Percentiles rank a stretch among this genome's conserved stretches.
phyloP scores from a whole-genome alignment of 1,284 basidiomycete genomes.

The Mrakiaceae sp. region DNA sequence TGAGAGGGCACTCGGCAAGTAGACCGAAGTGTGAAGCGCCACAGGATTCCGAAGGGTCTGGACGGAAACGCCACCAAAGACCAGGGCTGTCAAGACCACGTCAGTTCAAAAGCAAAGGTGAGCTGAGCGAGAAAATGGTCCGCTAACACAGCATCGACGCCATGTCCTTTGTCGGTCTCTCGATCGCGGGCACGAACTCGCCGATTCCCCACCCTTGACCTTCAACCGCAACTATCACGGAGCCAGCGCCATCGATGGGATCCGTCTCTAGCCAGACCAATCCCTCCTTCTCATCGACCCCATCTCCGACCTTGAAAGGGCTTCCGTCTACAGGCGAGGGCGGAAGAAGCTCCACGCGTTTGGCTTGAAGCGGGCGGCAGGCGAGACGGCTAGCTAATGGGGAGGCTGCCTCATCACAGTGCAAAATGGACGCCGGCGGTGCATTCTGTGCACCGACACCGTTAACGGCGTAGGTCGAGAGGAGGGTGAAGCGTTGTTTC shows the following conservation, averaged over 20 bases:
- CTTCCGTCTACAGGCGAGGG: neutral
- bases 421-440: neutral
- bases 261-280: conserved; percentile 18
- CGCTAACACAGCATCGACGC: no score
- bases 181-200: neutral
- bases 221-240: neutral
- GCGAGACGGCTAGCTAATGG: conserved; percentile 3
- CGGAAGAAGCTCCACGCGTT: conserved; percentile 1
- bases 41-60: conserved; percentile 33
- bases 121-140: no score
- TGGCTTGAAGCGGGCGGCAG: neutral
- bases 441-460: neutral
- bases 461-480: neutral
- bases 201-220: conserved; percentile 17
- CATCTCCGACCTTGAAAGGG: conserved; percentile 20
- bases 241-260: neutral
- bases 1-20: conserved; percentile 44
- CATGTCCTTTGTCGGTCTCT: no score
- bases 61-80: conserved; percentile 20
- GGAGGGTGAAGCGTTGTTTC: neutral
- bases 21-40: conserved; percentile 25
- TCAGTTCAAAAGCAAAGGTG: no score
- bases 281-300: conserved; percentile 14
- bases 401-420: neutral
- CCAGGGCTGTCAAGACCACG: conserved; percentile 18